These are phyloP conservation scores for Gryganskiella cystojenkinii DNA, from an alignment of 192 early-diverging fungal genomes.

Conservation along the genomic window DNA sequence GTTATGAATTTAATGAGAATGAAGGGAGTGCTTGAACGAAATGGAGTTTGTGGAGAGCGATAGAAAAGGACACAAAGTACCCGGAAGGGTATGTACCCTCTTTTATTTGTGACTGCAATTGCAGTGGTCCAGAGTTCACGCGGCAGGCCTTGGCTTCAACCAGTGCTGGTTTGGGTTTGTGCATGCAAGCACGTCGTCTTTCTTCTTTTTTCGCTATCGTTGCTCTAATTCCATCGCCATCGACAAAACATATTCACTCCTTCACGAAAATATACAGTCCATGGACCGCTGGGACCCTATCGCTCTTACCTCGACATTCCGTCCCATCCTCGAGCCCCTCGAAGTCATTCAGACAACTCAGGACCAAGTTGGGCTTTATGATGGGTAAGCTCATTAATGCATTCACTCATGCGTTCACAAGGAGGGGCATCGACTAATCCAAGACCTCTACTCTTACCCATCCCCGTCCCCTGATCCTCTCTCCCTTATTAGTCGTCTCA, in stretches of 20 bases:
- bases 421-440: not conserved
- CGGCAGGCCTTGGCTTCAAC: too few relatives aligned
- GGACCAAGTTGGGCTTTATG: constrained; percentile 75
- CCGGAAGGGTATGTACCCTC: too few relatives aligned
- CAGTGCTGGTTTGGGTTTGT: not conserved
- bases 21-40: not conserved
- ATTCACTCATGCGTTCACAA: not conserved
- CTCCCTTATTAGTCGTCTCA: constrained; percentile 58
- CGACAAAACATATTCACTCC: not conserved
- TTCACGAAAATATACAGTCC: not conserved
- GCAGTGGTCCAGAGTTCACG: too few relatives aligned
- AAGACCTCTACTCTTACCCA: not conserved
- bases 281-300: constrained; percentile 61
- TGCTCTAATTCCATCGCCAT: not conserved
- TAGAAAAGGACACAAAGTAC: too few relatives aligned
- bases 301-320: constrained; percentile 56
- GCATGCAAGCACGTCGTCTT: not conserved
- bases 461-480: not conserved
- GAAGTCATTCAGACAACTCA: constrained; percentile 70
- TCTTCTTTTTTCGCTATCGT: not conserved
- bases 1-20: not conserved
- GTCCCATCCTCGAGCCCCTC: constrained; percentile 61
- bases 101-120: too few relatives aligned
- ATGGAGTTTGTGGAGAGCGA: too few relatives aligned
- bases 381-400: constrained; percentile 59